These are phyloP conservation scores for Tagetes patula DNA, from an alignment of 129 eudicot genomes.

Conservation along the genomic window DNA sequence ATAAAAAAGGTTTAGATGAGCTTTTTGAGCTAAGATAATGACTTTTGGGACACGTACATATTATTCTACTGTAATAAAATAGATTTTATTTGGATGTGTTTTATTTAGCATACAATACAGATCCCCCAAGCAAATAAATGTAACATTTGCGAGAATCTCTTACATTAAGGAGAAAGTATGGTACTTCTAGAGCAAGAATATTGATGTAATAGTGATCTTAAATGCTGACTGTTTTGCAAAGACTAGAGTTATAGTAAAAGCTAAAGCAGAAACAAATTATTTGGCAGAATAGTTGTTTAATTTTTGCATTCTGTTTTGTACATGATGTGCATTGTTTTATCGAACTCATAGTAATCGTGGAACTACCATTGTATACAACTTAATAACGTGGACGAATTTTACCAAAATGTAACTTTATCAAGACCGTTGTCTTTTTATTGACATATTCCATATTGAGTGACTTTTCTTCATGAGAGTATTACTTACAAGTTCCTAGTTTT, in stretches of 20 bases:
- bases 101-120: background rate
- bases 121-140: background rate
- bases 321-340: background rate
- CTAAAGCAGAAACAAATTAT: background rate
- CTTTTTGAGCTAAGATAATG: background rate
- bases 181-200: background rate
- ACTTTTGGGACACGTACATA: background rate
- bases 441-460: background rate
- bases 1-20: background rate
- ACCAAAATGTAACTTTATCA: background rate
- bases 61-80: background rate
- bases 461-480: background rate
- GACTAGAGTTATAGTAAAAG: background rate
- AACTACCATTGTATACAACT: background rate
- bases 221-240: background rate
- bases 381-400: background rate
- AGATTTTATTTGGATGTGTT: background rate
- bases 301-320: background rate
- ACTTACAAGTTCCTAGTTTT: constrained; percentile 12
- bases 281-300: background rate
- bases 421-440: background rate
- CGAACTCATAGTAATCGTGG: background rate
- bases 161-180: background rate
- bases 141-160: background rate
- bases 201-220: background rate